These are phyloP conservation scores for Trypanosoma scelopori DNA, from an alignment of 208 protist species.

Conservation along the genomic window DNA sequence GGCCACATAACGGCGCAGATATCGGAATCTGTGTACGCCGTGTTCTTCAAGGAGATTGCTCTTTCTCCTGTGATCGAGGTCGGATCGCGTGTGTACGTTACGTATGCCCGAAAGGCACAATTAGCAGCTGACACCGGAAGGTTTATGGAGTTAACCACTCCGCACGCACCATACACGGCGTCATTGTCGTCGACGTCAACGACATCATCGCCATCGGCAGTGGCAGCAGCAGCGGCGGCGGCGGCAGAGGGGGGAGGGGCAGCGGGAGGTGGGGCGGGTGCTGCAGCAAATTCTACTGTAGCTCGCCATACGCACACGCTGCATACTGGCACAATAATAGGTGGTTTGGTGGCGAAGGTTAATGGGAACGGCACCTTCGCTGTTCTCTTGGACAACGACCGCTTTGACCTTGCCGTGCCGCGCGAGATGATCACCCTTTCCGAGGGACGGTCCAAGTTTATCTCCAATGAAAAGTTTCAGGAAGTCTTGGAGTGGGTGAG, in stretches of 20 bases:
- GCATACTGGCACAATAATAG: conserved; percentile 37
- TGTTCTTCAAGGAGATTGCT: conserved; percentile 52
- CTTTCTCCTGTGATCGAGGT: conserved; percentile 77
- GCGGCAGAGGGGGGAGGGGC: not conserved
- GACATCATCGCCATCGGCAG: not conserved
- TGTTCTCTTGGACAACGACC: conserved; percentile 85
- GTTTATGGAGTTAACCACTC: not conserved
- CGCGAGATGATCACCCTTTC: conserved; percentile 60
- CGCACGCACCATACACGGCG: not conserved
- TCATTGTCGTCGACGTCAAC: not conserved
- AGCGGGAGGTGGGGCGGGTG: not conserved
- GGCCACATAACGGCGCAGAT: conserved; percentile 80
- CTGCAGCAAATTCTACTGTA: not conserved
- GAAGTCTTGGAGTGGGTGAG: conserved; percentile 79
- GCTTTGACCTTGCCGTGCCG: conserved; percentile 73
- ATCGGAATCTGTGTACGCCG: conserved; percentile 67
- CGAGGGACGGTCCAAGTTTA: conserved; percentile 57
- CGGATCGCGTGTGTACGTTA: conserved; percentile 73
- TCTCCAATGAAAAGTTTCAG: conserved; percentile 46
- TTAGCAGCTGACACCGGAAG: not conserved
- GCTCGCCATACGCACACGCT: conserved; percentile 1
- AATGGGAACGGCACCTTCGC: conserved; percentile 78
- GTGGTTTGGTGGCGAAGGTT: conserved; percentile 72
- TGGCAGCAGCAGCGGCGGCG: not conserved
- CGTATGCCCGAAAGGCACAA: conserved; percentile 38